Evolutionary conservation across 495 filamentous ascomycete species (phyloP), one percentile per base, ranked within the genome.

Genomic region (Aspergillus baeticus): DNA sequence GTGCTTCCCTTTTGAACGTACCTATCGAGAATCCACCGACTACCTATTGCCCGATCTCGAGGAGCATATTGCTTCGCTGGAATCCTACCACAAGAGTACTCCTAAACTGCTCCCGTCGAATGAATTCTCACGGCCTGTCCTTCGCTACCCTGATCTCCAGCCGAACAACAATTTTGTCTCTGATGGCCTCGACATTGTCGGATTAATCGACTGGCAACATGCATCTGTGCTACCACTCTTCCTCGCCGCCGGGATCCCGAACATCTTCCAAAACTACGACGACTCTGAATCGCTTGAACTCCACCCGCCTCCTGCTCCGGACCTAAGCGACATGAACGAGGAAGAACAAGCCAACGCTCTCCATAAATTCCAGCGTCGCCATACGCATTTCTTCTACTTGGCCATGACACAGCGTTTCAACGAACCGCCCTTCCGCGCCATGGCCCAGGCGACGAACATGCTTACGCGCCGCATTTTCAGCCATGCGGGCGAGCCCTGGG

Each of bases 161-260:
- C 65, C 62, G 11, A 70, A 66, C 49, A 72, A 72, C 54, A 72
- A 70, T 36, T 58, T 68, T 22, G 44, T 71, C 10, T 65, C 65
- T 15, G 53, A 70, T 5, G 35, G 59, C 26, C 51, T 59, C 41
- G 60, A 64, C 0, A 69, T 72, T 3, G 44, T 61, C 4, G 63
- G 65, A 33, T 47, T 72, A 1, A 66, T 72, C n/a, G 69, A 72
- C 54, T 72, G 65, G 69, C 67, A 69, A 47, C 62, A 70, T 57
- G 56, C 45, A 43, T 29, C 60, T 33, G 60, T 72, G 49, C 61
- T 69, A 38, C 70, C 66, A 23, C 58, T 69, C 11, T 60, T 63
- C 26, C 41, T 73, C 42, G 61, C 57, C 10, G 63, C 64, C 29
- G 64, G 66, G 11, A 73, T 73, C 46, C 70, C 66, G 31, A 51